phyloP scores from a whole-genome alignment of 352 stramenopile species.

The Phytophthora meadii region DNA sequence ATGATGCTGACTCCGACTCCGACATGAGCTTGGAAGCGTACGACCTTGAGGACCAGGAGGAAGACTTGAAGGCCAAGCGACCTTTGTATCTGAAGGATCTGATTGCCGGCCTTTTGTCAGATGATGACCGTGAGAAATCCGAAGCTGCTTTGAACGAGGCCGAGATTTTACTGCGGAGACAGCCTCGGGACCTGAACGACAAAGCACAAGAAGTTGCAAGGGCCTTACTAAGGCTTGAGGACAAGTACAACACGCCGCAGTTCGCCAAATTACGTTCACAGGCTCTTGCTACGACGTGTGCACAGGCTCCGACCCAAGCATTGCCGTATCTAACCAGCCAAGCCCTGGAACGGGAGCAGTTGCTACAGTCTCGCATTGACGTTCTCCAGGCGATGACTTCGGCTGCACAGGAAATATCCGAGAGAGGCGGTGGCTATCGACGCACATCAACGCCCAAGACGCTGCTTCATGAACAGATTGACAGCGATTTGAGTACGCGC shows the following conservation, averaged over 20 bases:
- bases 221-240: constrained; percentile 69
- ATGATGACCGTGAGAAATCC: constrained; percentile 67
- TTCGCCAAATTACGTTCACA: constrained; percentile 55
- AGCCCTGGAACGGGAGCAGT: constrained; percentile 74
- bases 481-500: constrained; percentile 40
- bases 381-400: constrained; percentile 62
- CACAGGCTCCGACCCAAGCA: constrained; percentile 48
- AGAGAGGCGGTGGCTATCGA: constrained; percentile 42
- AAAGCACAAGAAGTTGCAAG: constrained; percentile 60
- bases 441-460: constrained; percentile 33
- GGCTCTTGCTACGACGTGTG: constrained; percentile 57
- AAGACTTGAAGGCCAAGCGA: constrained; percentile 64
- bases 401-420: constrained; percentile 71
- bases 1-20: constrained; percentile 58
- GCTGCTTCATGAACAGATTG: constrained; percentile 48
- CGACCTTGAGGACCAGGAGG: constrained; percentile 71
- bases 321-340: constrained; percentile 69
- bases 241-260: constrained; percentile 74
- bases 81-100: constrained; percentile 81
- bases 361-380: constrained; percentile 77
- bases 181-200: constrained; percentile 68
- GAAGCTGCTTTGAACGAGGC: constrained; percentile 63
- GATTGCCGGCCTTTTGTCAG: constrained; percentile 52
- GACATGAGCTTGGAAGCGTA: constrained; percentile 76
- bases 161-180: constrained; percentile 58